Conservation (phyloP, 164 flowering plant species). For the Amborella trichopoda region DNA sequence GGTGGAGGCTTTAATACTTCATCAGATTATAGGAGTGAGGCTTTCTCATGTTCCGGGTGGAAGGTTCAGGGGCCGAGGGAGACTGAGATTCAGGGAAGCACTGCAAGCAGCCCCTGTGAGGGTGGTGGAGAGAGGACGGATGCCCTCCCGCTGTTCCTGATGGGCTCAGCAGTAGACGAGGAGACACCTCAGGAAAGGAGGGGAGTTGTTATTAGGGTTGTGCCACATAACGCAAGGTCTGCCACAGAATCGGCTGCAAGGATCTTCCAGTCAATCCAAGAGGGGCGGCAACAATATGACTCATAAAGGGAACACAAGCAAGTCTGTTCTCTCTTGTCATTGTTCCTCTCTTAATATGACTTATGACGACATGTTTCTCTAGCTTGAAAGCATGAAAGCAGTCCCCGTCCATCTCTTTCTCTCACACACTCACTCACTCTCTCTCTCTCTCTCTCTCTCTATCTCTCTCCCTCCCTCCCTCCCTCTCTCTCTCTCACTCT, state of each 20-base stretch:
- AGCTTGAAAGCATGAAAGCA: neutral
- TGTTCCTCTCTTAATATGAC: neutral
- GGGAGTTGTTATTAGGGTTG: constrained; percentile 52
- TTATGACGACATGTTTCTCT: neutral
- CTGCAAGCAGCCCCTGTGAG: constrained; percentile 57
- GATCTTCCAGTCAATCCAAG: constrained; percentile 70
- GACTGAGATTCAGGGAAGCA: constrained; percentile 48
- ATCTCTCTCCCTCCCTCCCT: too few relatives aligned
- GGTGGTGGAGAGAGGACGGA: constrained; percentile 16
- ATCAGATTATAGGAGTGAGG: constrained; percentile 20
- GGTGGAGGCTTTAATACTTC: constrained; percentile 33
- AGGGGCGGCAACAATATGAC: constrained; percentile 54
- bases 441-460: neutral
- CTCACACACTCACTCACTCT: neutral
- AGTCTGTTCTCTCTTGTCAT: neutral
- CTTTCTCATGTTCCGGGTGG: constrained; percentile 10
- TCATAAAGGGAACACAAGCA: neutral
- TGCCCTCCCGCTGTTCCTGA: too few relatives aligned
- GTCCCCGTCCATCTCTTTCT: neutral
- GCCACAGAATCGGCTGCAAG: constrained; percentile 79
- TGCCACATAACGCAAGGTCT: constrained; percentile 58
- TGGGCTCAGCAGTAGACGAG: too few relatives aligned
- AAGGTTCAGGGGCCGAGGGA: constrained; percentile 29
- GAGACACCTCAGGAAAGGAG: constrained; percentile 18
- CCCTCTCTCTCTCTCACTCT: too few relatives aligned